phyloP scores from a whole-genome alignment of 495 filamentous ascomycete species.

The Hamigera avellanea region DNA sequence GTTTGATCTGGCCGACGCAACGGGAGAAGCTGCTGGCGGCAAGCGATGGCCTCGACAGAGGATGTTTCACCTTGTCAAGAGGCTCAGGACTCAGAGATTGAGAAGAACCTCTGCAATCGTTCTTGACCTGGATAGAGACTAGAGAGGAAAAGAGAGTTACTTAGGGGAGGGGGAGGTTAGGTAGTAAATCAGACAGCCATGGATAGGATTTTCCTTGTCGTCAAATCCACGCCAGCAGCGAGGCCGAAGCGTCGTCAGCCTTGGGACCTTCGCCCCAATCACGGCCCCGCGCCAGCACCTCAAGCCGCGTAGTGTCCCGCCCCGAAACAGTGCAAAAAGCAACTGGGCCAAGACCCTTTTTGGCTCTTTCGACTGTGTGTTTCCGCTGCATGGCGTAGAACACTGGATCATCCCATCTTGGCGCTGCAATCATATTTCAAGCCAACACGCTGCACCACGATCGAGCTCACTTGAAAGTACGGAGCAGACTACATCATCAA shows the following conservation, averaged over 20 bases:
- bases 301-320: conserved; percentile 37
- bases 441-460: no score
- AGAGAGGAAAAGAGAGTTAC: conserved; percentile 3
- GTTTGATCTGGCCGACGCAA: conserved; percentile 5
- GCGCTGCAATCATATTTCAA: no score
- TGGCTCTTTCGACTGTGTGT: neutral
- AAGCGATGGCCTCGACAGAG: neutral
- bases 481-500: no score
- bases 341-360: conserved; percentile 21
- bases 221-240: conserved; percentile 14
- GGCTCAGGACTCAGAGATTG: neutral
- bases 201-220: no score
- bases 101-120: neutral
- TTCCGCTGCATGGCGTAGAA: no score
- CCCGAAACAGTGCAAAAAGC: conserved; percentile 17
- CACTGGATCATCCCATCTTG: no score
- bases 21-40: neutral
- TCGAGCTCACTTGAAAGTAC: no score
- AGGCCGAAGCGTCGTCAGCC: conserved; percentile 36
- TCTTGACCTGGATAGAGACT: neutral
- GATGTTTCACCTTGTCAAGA: neutral
- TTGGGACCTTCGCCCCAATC: conserved; percentile 26
- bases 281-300: conserved; percentile 21
- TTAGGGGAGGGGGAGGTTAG: neutral
- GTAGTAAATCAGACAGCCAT: no score